Evolutionary conservation across 2,329 filamentous ascomycete genomes (phyloP), one percentile per base, ranked within the genome.

Genomic region (Dothidotthia symphoricarpi): DNA sequence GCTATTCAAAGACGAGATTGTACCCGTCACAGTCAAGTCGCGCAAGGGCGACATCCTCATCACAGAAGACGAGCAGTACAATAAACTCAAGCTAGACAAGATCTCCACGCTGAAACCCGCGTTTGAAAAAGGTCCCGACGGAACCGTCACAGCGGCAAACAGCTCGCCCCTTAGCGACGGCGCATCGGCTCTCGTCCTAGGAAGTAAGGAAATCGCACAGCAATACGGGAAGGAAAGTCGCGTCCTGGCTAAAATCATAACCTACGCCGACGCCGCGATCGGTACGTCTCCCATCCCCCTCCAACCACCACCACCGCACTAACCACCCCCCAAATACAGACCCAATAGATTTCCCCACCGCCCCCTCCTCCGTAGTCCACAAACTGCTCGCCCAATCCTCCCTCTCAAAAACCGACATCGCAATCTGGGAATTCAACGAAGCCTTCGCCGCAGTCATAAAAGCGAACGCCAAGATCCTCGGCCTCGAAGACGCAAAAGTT

Each of bases 341-440:
- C 51, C 77, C 93, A 0, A 85, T 97, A 24, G 91, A 98, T 69
- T 98, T 98, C 73, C 90, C 93, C 11, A 75, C 96, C 29, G 93
- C 93, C 1, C 93, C 93, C 1, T 79, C 93, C 26, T 90, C 94
- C 68, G 91, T 91, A 4, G 91, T 97, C 0, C 89, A 91, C 3
- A 81, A 96, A 56, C 90, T 90, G 9, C 76, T 98, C 34, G 80
- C 89, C 68, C 80, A 90, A 40, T 93, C 93, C 1, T 90, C 91
- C 9, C 90, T 98, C 52, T 88, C 81, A 49, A 88, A 90, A 69
- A 85, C 94, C 31, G 86, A 97, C 67, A 88, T 98, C 30, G 83
- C 91, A 4, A 74, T 96, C 15, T 97, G 93, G 91, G 93, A 97
- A 67, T 95, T 98, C 69, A 98, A 98, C 68, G 93, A 98, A 72